Evolutionary conservation across 305 asterid genomes (phyloP), one percentile per base, ranked within the genome.

Genomic region (Fraxinus latifolia): DNA sequence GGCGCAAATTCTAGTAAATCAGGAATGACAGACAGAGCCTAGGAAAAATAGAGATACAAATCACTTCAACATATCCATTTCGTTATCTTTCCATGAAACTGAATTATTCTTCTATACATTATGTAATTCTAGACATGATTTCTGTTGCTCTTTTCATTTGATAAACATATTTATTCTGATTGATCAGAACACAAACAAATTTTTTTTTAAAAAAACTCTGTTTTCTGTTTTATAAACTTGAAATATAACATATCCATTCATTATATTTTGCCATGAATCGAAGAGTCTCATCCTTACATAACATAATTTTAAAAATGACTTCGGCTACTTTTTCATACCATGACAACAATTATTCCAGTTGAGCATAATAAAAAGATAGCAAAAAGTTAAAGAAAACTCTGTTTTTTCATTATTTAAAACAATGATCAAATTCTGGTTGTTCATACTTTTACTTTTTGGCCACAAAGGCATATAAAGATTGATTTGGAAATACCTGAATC

Each of bases 401-500:
- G 2, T 15, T 53, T 50, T 53, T 53, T n/a, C 65, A 53, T 15
- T 4, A n/a, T 53, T 53, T 14, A 53, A 53, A 53, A 23, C 21
- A 44, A 44, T 12, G 55, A 44, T 44, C 55, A 44, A 44, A 44
- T 12, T 44, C 55, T 12, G 5, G 1, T 44, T 44, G 4, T 11
- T 11, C 58, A 12, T 47, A 14, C 58, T 47, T 14, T 12, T 47
- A 8, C 58, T 14, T 12, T 47, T 47, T 12, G 58, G 19, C 58
- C 58, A 14, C 58, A 47, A 47, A 47, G 19, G 15, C 34, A 21
- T 2, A 65, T 65, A 65, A 65, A 25, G 33, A 65, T 25, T 33
- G 34, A 68, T 11, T 68, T 17, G 1, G 27, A 0, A 47, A 77
- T 87, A 90, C 93, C 92, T 90, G 87, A 25, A 84, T 25, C n/a